Evolutionary conservation across 805 yeast species (phyloP), one percentile per base, ranked within the genome.

Genomic region (Metschnikowia shivogae): DNA sequence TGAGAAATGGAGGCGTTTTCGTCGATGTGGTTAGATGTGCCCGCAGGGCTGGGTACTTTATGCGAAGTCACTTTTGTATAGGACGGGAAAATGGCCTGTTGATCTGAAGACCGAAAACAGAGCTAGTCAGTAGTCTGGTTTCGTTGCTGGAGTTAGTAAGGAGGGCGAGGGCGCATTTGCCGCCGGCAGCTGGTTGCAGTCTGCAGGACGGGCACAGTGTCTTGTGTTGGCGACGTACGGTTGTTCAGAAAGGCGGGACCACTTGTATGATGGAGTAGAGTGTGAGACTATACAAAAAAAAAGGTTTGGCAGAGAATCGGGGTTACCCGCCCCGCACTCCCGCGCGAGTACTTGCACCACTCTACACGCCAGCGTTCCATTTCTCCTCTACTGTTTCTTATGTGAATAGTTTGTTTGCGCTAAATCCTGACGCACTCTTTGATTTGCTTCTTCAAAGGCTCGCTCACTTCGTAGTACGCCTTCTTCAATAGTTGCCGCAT

Each of bases 101-200:
- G 29, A n/a, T 49, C 46, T 43, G 47, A 33, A 36, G 39, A 22
- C 30, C 39, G 49, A 31, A 41, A 48, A 44, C 58, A 60, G 71
- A 66, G 64, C 72, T 66, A 66, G 57, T 66, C 70, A 66, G 70
- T 66, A 66, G 70, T 66, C 72, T 59, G 62, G 41, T 36, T 52
- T 43, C 46, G 46, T 33, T 22, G 33, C 36, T 39, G 31, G 24
- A 26, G 43, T 39, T 39, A 33, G 43, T 32, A 39, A 19, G 2
- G 6, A n/a, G 19, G 3, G 5, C 10, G 20, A 13, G 20, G 32
- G 20, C 17, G 24, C 1, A 28, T 39, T 39, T 14, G 12, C 29
- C 26, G 26, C 26, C 8, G 7, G 36, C 42, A 22, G 22, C 22
- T 32, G 42, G 17, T 14, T 20, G 13, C 5, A 13, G 6, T 11